A percentile compares a stretch with the other conserved stretches of the same genome.
These are phyloP conservation scores for Akanthomyces lecanii DNA, from an alignment of 2,329 filamentous ascomycete genomes.

Conservation along the genomic window DNA sequence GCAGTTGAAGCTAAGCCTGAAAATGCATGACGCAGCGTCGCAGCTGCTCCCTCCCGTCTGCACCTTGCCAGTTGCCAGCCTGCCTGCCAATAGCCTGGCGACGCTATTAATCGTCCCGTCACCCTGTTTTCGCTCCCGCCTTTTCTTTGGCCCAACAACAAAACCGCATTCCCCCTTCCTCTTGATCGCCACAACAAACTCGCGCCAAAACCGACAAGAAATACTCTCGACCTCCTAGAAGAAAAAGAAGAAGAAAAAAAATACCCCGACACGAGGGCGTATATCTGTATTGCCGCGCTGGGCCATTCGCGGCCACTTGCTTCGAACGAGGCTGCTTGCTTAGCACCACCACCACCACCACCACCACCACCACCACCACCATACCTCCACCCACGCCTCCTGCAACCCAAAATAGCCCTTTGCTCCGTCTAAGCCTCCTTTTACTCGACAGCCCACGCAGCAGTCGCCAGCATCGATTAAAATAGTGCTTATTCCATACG, in stretches of 20 bases:
- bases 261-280: too few species aligned
- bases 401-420: background rate
- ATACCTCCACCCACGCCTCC: conserved; percentile 1
- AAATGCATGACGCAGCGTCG: conserved; percentile 6
- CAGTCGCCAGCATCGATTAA: background rate
- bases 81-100: background rate
- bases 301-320: conserved; percentile 1
- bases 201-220: background rate
- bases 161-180: background rate
- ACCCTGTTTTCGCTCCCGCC: background rate
- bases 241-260: background rate
- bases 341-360: background rate
- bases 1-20: background rate
- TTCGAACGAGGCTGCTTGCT: background rate
- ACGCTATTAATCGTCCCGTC: background rate
- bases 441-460: background rate
- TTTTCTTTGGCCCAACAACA: conserved; percentile 6
- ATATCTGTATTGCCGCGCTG: background rate
- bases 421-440: conserved; percentile 8
- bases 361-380: background rate
- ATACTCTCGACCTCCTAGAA: background rate
- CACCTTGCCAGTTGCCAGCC: background rate
- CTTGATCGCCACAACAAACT: background rate
- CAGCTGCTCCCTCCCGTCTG: background rate
- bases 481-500: background rate